These are phyloP conservation scores for Cryptococcus sp. DNA, from an alignment of 1,284 basidiomycete species.

Conservation along the genomic window DNA sequence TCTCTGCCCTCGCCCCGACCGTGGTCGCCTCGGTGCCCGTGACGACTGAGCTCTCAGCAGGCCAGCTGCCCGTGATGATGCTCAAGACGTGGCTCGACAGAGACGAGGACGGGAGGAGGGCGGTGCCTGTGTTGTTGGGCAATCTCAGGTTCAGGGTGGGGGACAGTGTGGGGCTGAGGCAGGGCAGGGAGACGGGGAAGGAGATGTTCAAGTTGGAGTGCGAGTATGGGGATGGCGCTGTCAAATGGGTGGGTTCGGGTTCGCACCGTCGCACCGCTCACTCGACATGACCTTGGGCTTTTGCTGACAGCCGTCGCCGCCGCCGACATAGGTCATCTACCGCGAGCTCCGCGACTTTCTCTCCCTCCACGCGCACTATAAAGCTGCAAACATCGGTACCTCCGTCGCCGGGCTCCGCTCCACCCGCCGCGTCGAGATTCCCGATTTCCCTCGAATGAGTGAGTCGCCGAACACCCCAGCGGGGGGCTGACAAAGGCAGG, in stretches of 20 bases:
- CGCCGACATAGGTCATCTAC: constrained; percentile 73
- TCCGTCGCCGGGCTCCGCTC: constrained; percentile 53
- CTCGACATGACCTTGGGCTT: background rate
- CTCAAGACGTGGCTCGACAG: constrained; percentile 86
- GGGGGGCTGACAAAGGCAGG: too few relatives aligned
- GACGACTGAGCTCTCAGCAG: constrained; percentile 77
- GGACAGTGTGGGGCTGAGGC: constrained; percentile 41
- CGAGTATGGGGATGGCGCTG: constrained; percentile 92
- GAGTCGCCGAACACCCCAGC: too few relatives aligned
- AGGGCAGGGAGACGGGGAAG: constrained; percentile 36
- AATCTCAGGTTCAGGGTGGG: constrained; percentile 49
- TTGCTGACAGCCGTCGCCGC: background rate
- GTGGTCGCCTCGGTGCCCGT: constrained; percentile 61
- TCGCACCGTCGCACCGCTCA: too few relatives aligned
- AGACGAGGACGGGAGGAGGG: constrained; percentile 78
- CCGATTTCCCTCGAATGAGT: constrained; percentile 85
- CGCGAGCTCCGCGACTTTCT: constrained; percentile 90
- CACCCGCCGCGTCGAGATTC: constrained; percentile 67
- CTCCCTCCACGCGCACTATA: constrained; percentile 85
- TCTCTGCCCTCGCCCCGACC: constrained; percentile 32
- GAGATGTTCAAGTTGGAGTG: constrained; percentile 58
- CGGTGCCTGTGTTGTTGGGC: constrained; percentile 76
- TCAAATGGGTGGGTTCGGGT: constrained; percentile 73
- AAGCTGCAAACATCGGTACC: constrained; percentile 68
- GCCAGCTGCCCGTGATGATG: constrained; percentile 76